Evolutionary conservation across 179 eudicot species (phyloP).

Genomic region (Spinacia oleracea): DNA sequence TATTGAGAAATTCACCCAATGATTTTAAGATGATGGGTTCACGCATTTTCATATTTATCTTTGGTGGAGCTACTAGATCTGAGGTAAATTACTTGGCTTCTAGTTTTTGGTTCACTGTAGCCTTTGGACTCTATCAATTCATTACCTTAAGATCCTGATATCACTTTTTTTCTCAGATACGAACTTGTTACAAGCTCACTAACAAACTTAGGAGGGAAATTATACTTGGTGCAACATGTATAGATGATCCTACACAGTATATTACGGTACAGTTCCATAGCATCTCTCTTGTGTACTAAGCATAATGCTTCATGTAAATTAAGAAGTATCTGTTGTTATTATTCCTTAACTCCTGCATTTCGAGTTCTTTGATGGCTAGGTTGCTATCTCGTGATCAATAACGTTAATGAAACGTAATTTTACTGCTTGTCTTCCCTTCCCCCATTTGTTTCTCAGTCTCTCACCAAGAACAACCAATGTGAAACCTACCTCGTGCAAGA

Average conservation of each 20-base stretch:
- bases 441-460: not conserved
- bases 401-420: no score
- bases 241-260: conserved; percentile 85
- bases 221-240: conserved; percentile 75
- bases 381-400: no score
- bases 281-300: conserved; percentile 6
- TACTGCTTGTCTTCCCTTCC: not conserved
- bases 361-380: not conserved
- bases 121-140: not conserved
- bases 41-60: conserved; percentile 77
- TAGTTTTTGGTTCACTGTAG: not conserved
- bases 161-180: conserved; percentile 52
- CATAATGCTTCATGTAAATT: not conserved
- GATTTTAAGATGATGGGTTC: conserved; percentile 83
- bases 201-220: conserved; percentile 81
- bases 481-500: not conserved
- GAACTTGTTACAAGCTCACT: conserved; percentile 91
- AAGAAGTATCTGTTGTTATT: not conserved
- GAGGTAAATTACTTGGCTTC: conserved; percentile 57
- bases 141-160: conserved; percentile 14
- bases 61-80: conserved; percentile 95
- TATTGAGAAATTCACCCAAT: conserved; percentile 47
- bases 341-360: not conserved
- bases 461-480: not conserved
- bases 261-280: conserved; percentile 53